Base-by-base conservation (phyloP, 148 eudicot genomes). In the Amaranthus palmeri region DNA sequence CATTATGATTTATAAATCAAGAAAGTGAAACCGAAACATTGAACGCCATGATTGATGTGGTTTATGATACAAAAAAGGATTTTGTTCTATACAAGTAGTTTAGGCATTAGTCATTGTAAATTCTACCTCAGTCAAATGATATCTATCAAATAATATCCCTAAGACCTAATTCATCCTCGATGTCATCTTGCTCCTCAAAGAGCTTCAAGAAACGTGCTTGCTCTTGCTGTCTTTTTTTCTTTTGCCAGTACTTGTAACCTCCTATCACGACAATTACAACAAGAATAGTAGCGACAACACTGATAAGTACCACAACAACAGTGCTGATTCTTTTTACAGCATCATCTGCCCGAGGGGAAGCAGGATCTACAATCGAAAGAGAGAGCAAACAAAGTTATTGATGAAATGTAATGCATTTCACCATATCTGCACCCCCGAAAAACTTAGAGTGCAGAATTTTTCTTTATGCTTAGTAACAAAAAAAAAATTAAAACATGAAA, bases 151-250 rank as follows among this genome's bases (percentile, higher is more conserved):
- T 8, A 55, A 67, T 70, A 54, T 80, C 83, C 61, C 87, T 89
- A 62, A 92, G 83, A 54, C 90, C 93, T 45, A 92, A 82, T 78
- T 90, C 98, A 78, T 92, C 96, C 67, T 90, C 92, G 41, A 89
- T 71, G 57, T 88, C 88, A 79, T 86, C 96, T 11, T 76, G 82
- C 6, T 91, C 97, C 68, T 95, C 97, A 77, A 95, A 95, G 48
- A 95, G 88, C 83, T 81, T 84, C 59, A 89, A 74, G 75, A 95
- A 95, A 25, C 92, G 86, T n/a, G 96, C 96, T 71, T 95, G 98
- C 40, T 90, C 90, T 72, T 87, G 83, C 70, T 83, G 84, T 71
- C 88, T 88, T 84, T 77, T 95, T 64, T 86, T 86, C 84, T 81
- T 89, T 73, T 78, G 84, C 90, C 91, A 89, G 70, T 65, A 83